Conservation (phyloP, 2,329 filamentous ascomycete species). For the Colletotrichum sp. region DNA sequence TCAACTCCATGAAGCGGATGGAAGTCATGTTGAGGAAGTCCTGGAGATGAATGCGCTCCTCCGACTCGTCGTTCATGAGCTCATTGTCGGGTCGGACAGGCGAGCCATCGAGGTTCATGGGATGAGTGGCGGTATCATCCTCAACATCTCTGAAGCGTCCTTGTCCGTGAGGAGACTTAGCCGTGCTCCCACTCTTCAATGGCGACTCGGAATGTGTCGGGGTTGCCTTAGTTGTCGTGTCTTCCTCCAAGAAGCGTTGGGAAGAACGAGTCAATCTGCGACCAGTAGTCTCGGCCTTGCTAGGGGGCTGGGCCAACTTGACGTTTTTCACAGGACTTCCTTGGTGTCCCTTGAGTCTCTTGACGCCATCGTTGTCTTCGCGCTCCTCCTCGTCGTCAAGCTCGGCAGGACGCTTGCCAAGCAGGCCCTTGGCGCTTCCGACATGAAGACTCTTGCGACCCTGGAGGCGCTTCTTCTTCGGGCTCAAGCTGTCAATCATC, state of each 20-base stretch:
- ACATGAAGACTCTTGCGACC: conserved; percentile 79
- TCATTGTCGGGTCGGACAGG: conserved; percentile 45
- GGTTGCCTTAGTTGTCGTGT: conserved; percentile 37
- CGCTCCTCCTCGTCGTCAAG: conserved; percentile 68
- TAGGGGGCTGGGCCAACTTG: conserved; percentile 70
- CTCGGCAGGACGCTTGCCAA: conserved; percentile 77
- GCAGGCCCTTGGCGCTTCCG: conserved; percentile 73
- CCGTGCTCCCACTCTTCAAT: conserved; percentile 40
- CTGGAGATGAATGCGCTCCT: conserved; percentile 78
- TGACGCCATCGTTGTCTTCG: conserved; percentile 65
- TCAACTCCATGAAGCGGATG: conserved; percentile 98
- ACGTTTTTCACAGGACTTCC: conserved; percentile 80
- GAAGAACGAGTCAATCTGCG: conserved; percentile 60
- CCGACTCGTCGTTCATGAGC: conserved; percentile 53
- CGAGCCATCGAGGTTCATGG: conserved; percentile 49
- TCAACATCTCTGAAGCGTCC: conserved; percentile 60
- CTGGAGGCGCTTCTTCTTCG: conserved; percentile 71
- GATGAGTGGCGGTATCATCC: conserved; percentile 46
- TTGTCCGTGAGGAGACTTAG: conserved; percentile 61
- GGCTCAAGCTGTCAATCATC: conserved; percentile 79
- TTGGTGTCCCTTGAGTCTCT: conserved; percentile 74
- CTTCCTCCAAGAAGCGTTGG: conserved; percentile 50
- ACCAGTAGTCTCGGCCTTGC: conserved; percentile 69
- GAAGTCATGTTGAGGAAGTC: conserved; percentile 95
- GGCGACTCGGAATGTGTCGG: conserved; percentile 54